phyloP scores from a whole-genome alignment of 108 stramenopile genomes.

The Nitzschia putrida region DNA sequence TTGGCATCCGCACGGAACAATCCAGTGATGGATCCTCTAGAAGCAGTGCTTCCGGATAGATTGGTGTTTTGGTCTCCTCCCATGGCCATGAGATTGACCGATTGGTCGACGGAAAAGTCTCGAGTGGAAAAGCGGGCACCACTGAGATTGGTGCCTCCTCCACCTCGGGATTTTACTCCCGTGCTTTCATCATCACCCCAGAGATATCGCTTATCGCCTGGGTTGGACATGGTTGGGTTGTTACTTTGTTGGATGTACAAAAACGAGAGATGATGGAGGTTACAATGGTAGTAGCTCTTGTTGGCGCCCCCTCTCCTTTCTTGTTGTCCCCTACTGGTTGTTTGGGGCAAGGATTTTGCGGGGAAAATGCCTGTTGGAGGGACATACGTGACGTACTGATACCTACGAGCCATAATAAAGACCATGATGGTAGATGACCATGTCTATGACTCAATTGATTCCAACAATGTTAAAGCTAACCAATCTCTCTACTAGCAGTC shows the following conservation, averaged over 20 bases:
- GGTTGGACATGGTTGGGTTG: background rate
- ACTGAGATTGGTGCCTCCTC: constrained; percentile 8
- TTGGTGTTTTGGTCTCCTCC: constrained; percentile 7
- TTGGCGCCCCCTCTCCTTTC: no score
- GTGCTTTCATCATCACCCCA: constrained; percentile 30
- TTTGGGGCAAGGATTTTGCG: no score
- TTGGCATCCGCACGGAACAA: constrained; percentile 8
- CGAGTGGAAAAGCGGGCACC: constrained; percentile 30
- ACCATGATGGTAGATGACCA: no score
- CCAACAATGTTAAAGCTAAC: no score
- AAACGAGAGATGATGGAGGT: no score
- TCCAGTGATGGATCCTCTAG: constrained; percentile 10
- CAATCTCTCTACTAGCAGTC: no score
- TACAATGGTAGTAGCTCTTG: no score
- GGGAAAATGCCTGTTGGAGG: no score
- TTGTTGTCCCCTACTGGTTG: no score
- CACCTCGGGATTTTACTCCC: background rate
- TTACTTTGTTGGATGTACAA: background rate
- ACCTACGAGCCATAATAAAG: no score
- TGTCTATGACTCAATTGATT: no score
- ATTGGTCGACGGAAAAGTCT: constrained; percentile 38
- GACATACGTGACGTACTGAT: no score
- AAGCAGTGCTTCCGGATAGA: background rate
- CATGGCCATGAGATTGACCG: constrained; percentile 41
- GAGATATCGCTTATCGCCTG: constrained; percentile 1